Evolutionary conservation across 495 filamentous ascomycete species (phyloP), one percentile per base, ranked within the genome.

Genomic region (Halenospora varia): DNA sequence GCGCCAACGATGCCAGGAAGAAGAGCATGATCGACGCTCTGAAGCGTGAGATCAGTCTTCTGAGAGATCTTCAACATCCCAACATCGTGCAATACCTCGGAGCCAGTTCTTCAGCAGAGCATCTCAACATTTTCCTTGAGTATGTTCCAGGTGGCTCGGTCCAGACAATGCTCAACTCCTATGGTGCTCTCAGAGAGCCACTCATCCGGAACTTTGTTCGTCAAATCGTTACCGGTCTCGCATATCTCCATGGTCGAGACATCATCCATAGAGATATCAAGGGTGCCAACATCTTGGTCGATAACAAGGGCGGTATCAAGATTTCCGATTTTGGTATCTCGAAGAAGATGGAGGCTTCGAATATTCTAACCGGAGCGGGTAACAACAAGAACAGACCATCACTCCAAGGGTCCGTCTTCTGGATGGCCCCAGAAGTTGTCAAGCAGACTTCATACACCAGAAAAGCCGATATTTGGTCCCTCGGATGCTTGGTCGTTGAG

Each of bases 201-300:
- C 79, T 99, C 48, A 90, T 99, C 59, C 89, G 92, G 66, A 97
- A 90, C 71, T 97, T 99, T 62, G 93, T 97, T 61, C 88, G 92
- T 11, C 95, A 99, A 72, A 99, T 99, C 66, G 81, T 99, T 48
- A 82, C 85, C 3, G 94, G 94, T 58, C 83, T 99, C n/a, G 90
- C 88, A 18, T 99, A 97, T 71, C 83, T 99, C 18, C 94, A 99
- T 70, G 89, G 87, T 69, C 82, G 86, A 53, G 92, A 96, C 65
- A 97, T 99, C 71, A 97, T 99, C 66, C 94, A 99, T 70, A 88
- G 94, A 53, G 94, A 99, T 72, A 97, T 97, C 80, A 97, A 97
- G 74, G 93, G 93, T 51, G 93, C 93, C 68, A 99, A 99, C 68
- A 93, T 99, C 61, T 88, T 99, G 19, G 94, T 99, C 49, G 94